A percentile compares a stretch with the other conserved stretches of the same genome.
Evolutionary conservation across 1,139 yeast species (phyloP).

Genomic region (Sugiyamaella grinbergsii): DNA sequence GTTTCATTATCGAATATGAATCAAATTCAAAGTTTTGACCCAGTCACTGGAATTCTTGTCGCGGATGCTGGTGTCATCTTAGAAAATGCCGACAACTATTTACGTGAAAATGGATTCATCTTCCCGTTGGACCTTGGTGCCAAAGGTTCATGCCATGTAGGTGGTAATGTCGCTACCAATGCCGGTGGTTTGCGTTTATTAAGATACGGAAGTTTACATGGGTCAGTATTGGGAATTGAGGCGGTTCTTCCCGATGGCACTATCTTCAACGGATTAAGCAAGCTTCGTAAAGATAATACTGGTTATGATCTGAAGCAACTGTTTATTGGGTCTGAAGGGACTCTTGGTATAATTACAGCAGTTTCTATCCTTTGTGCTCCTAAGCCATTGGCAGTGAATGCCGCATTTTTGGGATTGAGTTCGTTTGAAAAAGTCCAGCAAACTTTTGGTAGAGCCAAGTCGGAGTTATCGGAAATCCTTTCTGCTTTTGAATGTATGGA

Average conservation of each 20-base stretch:
- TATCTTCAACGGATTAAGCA: conserved; percentile 72
- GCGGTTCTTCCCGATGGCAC: conserved; percentile 91
- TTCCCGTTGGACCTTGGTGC: conserved; percentile 97
- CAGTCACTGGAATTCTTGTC: conserved; percentile 80
- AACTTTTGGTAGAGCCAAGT: conserved; percentile 76
- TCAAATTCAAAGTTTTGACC: conserved; percentile 78
- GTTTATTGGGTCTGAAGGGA: conserved; percentile 92
- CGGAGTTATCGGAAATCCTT: conserved; percentile 78
- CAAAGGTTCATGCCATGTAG: conserved; percentile 94
- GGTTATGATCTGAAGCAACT: conserved; percentile 91
- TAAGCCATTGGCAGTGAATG: conserved; percentile 85
- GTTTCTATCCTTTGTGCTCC: conserved; percentile 88
- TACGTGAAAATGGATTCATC: conserved; percentile 80
- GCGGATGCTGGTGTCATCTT: conserved; percentile 90
- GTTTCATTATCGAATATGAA: conserved; percentile 71
- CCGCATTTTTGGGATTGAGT: conserved; percentile 82
- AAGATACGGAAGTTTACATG: conserved; percentile 91
- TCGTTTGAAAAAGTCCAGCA: conserved; percentile 80
- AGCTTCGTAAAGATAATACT: conserved; percentile 89
- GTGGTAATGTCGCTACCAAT: conserved; percentile 94
- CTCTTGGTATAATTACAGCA: conserved; percentile 87
- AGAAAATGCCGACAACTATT: conserved; percentile 78
- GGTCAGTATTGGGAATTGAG: conserved; percentile 87
- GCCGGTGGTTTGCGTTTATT: conserved; percentile 93
- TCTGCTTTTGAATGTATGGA: conserved; percentile 98